These are phyloP conservation scores for Calonectria fujianensis DNA, from an alignment of 2,329 filamentous ascomycete genomes.

Conservation along the genomic window DNA sequence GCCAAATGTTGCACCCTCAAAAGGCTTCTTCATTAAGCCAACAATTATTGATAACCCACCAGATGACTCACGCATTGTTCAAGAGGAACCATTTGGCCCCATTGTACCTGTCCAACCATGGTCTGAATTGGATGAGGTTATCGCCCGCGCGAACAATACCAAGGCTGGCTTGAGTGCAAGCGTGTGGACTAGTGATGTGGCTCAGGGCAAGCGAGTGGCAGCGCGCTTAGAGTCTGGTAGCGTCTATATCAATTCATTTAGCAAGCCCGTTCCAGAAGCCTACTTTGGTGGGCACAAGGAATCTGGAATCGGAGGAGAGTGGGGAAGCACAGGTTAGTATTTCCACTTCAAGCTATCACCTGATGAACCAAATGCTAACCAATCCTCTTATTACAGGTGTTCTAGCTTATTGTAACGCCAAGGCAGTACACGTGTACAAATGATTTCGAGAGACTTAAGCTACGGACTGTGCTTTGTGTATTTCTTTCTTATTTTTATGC, in stretches of 20 bases:
- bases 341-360: background rate
- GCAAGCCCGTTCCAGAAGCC: background rate
- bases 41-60: constrained; percentile 21
- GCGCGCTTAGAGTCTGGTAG: constrained; percentile 6
- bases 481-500: background rate
- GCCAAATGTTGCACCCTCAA: background rate
- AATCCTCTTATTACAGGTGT: background rate
- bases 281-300: constrained; percentile 20
- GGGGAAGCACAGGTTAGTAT: background rate
- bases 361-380: background rate
- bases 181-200: constrained; percentile 12
- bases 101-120: constrained; percentile 4
- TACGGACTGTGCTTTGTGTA: background rate
- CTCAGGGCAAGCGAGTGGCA: background rate
- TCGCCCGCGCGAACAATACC: constrained; percentile 9
- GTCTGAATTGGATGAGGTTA: constrained; percentile 13
- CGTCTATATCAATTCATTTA: constrained; percentile 18
- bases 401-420: background rate
- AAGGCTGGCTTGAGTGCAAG: constrained; percentile 9
- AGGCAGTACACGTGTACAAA: background rate
- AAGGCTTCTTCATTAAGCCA: constrained; percentile 23
- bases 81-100: constrained; percentile 17
- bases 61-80: background rate
- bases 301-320: constrained; percentile 21
- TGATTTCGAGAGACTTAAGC: background rate